Base-by-base conservation (phyloP, 2,329 filamentous ascomycete species). In the Pseudopithomyces chartarum region DNA sequence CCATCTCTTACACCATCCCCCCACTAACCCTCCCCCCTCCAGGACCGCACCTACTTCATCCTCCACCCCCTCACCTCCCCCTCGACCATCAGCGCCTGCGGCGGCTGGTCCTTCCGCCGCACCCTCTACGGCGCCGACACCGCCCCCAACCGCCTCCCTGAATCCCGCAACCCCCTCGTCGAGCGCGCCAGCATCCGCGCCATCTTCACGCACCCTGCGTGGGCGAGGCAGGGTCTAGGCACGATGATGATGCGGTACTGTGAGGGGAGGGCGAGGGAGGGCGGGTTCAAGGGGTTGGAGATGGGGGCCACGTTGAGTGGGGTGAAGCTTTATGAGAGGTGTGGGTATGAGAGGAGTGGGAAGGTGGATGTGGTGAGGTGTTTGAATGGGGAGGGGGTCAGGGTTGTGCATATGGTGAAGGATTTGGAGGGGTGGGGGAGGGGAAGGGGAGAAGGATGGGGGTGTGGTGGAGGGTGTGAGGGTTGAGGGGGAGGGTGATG, bases 191-290 rank as follows among this genome's bases (percentile, higher is more conserved):
- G 67, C 26, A 74, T 75, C 46, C 60, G 73, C 5, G 73, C 73
- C 2, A 75, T 75, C 26, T 75, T 75, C 58, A 75, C 73, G 46
- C 55, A 66, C 58, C 73, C 73, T 0, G 57, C 15, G n/a, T 51
- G 48, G 48, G 48, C 48, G 26, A 5, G 48, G n/a, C 19, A 20
- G n/a, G 50, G 50, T 0, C 61, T 75, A 6, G 73, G 73, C 0
- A 75, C 71, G 2, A 75, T 74, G 73, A 67, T 75, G 70, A 74
- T 75, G 73, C 60, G 73, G 61, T 67, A 70, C 56, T 75, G 73
- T 48, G 73, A 75, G 52, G 63, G 54, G 47, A 58, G 57, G 5
- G 73, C 73, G 3, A 38, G 53, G 2, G 66, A 63, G 12, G 70
- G 52, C 0, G 73, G 73, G 4, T 75, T 73, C 43, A 43, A 23